Evolutionary conservation across 2,329 filamentous ascomycete species (phyloP).

Genomic region (Alternaria tenuissima): DNA sequence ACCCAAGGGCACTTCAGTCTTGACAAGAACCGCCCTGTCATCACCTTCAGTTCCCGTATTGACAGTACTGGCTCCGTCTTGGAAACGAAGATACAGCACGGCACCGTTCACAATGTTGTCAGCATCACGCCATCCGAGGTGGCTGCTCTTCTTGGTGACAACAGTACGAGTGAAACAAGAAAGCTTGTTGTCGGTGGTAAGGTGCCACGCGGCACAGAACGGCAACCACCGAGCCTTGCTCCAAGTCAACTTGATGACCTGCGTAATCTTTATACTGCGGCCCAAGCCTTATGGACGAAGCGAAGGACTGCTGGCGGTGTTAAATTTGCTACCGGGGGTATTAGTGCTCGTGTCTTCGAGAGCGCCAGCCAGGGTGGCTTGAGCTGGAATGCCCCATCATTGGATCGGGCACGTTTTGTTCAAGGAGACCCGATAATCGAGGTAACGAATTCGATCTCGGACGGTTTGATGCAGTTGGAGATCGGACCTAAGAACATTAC

Average conservation of each 20-base stretch:
- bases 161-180: constrained; percentile 27
- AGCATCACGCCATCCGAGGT: constrained; percentile 59
- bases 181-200: constrained; percentile 40
- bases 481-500: constrained; percentile 43
- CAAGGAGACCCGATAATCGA: constrained; percentile 57
- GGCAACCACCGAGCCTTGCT: constrained; percentile 23
- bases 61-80: constrained; percentile 61
- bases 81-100: constrained; percentile 63
- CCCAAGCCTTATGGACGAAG: constrained; percentile 39
- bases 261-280: constrained; percentile 46
- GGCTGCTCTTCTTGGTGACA: constrained; percentile 45
- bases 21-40: constrained; percentile 60
- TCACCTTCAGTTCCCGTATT: constrained; percentile 68
- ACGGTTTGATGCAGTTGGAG: constrained; percentile 18
- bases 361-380: constrained; percentile 41
- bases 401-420: constrained; percentile 47
- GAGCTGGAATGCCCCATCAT: constrained; percentile 52
- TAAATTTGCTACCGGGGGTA: constrained; percentile 38
- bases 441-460: constrained; percentile 18
- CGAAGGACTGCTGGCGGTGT: constrained; percentile 52
- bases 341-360: constrained; percentile 51
- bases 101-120: constrained; percentile 63
- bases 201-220: constrained; percentile 9
- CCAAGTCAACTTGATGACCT: constrained; percentile 45
- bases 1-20: constrained; percentile 64